These are phyloP conservation scores for Scheffersomyces lignicola DNA, from an alignment of 1,139 yeast genomes.

Conservation along the genomic window DNA sequence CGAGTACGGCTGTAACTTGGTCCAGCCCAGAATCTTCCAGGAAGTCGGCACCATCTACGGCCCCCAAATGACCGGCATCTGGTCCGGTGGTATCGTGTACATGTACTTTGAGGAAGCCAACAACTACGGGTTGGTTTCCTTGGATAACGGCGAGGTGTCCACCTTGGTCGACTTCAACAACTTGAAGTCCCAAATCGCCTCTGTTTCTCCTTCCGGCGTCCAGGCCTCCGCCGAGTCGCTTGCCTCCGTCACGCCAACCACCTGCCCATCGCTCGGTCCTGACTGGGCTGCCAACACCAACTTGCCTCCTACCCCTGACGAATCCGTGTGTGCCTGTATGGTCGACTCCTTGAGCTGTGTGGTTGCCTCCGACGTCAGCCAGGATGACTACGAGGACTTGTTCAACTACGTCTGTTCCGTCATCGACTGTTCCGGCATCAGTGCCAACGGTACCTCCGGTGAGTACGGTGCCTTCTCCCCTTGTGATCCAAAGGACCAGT, in stretches of 20 bases:
- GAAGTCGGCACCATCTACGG: slow-evolving; percentile 68
- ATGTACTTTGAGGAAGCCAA: slow-evolving; percentile 86
- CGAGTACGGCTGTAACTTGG: slow-evolving; percentile 86
- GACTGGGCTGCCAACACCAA: slow-evolving; percentile 56
- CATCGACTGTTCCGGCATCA: slow-evolving; percentile 53
- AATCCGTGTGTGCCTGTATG: slow-evolving; percentile 60
- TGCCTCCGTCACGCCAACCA: slow-evolving; percentile 22
- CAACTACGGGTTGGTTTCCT: slow-evolving; percentile 73
- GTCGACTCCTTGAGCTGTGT: slow-evolving; percentile 49
- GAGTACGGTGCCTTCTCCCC: slow-evolving; percentile 61
- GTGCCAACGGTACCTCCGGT: slow-evolving; percentile 60
- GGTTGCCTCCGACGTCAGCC: slow-evolving; percentile 42
- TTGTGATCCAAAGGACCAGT: slow-evolving; percentile 60
- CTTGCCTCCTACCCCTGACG: slow-evolving; percentile 72
- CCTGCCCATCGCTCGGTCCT: slow-evolving; percentile 53
- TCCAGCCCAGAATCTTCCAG: slow-evolving; percentile 64
- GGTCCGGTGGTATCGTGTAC: slow-evolving; percentile 93
- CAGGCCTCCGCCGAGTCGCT: slow-evolving; percentile 24
- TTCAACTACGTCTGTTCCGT: slow-evolving; percentile 53
- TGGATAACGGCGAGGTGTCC: slow-evolving; percentile 35
- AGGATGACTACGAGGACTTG: slow-evolving; percentile 53
- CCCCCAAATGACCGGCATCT: slow-evolving; percentile 67
- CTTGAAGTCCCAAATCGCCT: slow-evolving; percentile 58
- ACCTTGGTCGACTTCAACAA: slow-evolving; percentile 49
- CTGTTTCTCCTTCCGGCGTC: slow-evolving; percentile 47